Conservation (phyloP, 2,329 filamentous ascomycete genomes). For the Paecilomyces sp. region DNA sequence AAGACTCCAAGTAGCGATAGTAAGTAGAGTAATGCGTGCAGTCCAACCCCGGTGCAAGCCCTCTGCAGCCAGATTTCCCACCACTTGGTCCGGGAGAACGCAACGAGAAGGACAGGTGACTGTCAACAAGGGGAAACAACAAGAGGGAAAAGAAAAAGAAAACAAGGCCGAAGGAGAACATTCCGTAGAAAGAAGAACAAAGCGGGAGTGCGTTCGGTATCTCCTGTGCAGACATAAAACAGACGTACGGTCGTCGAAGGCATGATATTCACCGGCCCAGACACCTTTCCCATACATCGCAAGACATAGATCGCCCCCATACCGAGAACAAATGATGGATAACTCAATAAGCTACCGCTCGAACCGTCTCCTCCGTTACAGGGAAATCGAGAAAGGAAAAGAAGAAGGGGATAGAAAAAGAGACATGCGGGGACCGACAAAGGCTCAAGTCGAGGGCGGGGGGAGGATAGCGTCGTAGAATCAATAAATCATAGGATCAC, state of each 20-base stretch:
- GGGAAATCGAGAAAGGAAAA: slow-evolving; percentile 8
- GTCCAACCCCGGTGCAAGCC: not conserved
- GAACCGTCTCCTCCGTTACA: slow-evolving; percentile 8
- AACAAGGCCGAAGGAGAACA: not conserved
- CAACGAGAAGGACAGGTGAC: slow-evolving; percentile 1
- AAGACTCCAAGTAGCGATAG: not conserved
- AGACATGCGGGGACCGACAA: not conserved
- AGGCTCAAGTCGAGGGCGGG: not conserved
- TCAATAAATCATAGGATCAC: not conserved
- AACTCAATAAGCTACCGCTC: slow-evolving; percentile 2
- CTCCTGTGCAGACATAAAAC: slow-evolving; percentile 16
- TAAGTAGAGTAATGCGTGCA: not conserved
- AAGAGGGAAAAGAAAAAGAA: slow-evolving; percentile 4
- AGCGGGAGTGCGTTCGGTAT: slow-evolving; percentile 19
- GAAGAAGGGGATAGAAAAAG: slow-evolving; percentile 7
- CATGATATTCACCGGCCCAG: slow-evolving; percentile 14
- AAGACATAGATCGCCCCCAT: slow-evolving; percentile 6
- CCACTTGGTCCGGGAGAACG: not conserved
- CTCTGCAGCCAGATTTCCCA: not conserved
- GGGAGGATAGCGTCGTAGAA: not conserved
- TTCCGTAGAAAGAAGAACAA: not conserved
- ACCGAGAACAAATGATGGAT: not conserved
- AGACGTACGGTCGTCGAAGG: slow-evolving; percentile 15
- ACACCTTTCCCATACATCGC: slow-evolving; percentile 5
- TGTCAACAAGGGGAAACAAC: not conserved